Base-by-base conservation (phyloP, 2,329 filamentous ascomycete genomes). In the Exophiala sideris region DNA sequence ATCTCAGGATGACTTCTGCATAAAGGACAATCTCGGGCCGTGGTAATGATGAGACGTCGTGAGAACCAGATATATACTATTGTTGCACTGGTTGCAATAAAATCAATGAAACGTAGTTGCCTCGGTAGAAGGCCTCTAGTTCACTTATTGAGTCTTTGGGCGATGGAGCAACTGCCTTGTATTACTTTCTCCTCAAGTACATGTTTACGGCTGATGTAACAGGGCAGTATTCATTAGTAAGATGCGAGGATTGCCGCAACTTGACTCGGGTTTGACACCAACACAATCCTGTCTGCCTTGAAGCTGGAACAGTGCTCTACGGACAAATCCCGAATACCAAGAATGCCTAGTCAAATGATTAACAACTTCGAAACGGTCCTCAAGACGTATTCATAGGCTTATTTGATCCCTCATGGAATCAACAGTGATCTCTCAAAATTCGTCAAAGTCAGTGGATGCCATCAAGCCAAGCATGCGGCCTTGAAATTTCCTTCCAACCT, bases 401-500 rank as follows among this genome's bases (percentile, higher is more conserved):
- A 29, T 29, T 8, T 29, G 24, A 29, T 29, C 24, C 24, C 24
- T 29, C 24, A 8, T 29, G 24, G 24, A 8, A 29, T 29, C 24
- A 29, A 29, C 24, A 29, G 24, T 29, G 24, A 29, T 29, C 24
- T 29, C 5, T 51, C 44, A 59, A 36, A 59, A 60, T 3, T 54
- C 52, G 20, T 60, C 54, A 50, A 58, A 60, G 35, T 60, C 57
- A 1, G 56, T 57, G n/a, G 56, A 45, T 5, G 58, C 59, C 55
- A 60, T 56, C 56, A 65, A 51, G 10, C 62, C 63, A 35, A 65
- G 41, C 57, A 65, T 62, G 46, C 57, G 49, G 6, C 61, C 61
- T 54, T 64, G 62, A 48, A 61, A 65, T 47, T 57, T 64, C 45
- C 55, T 52, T 29, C 61, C 64, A 10, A 65, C 84, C 70, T 96